phyloP scores from a whole-genome alignment of 306 rosid species.

The Cajanus cajan region DNA sequence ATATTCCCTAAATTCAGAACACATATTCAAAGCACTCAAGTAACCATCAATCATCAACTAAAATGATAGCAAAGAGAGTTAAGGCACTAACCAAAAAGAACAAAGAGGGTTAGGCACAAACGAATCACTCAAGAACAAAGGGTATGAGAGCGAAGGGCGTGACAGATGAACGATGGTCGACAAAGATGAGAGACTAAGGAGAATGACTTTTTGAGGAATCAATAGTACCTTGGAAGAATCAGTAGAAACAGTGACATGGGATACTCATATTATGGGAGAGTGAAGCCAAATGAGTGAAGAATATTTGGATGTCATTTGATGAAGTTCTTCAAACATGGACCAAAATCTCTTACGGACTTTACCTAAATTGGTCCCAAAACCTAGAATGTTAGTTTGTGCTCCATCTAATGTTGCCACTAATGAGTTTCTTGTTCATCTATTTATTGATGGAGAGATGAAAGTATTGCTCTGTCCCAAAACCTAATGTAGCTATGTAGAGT shows the following conservation, averaged over 20 bases:
- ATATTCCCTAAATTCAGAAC: no score
- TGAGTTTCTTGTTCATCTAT: constrained; percentile 96
- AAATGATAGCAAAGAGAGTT: no score
- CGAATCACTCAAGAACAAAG: no score
- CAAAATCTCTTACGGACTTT: constrained; percentile 90
- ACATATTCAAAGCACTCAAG: no score
- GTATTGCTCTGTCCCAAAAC: constrained; percentile 94
- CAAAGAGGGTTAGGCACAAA: no score
- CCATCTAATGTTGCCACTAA: constrained; percentile 99
- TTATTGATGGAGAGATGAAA: constrained; percentile 99
- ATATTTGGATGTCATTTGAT: constrained; percentile 68
- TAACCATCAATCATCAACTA: no score
- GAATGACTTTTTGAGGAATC: constrained; percentile 97
- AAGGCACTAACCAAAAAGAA: no score
- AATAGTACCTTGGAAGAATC: constrained; percentile 96
- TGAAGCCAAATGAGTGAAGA: constrained; percentile 80
- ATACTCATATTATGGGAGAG: constrained; percentile 85
- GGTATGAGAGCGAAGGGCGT: no score
- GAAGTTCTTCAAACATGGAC: constrained; percentile 98
- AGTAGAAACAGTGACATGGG: constrained; percentile 75
- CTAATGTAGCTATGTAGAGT: constrained; percentile 98
- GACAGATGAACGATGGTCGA: no score
- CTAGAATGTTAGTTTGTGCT: constrained; percentile 97
- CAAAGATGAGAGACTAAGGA: no score
- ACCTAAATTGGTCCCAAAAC: constrained; percentile 94